phyloP scores from a whole-genome alignment of 306 rosid species.

The Acacia confusa region DNA sequence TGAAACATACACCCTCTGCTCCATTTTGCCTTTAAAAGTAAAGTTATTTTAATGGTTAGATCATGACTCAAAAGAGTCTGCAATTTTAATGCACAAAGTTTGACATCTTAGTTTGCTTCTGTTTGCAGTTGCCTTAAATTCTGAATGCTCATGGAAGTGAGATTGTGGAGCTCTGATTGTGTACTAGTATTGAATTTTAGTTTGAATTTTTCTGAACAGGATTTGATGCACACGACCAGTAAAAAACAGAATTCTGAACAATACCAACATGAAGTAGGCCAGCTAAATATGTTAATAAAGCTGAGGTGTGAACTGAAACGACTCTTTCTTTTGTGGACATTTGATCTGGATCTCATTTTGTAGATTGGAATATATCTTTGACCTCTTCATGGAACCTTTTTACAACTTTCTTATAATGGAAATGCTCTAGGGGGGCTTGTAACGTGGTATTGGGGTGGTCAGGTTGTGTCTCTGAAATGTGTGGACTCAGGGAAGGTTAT shows the following conservation, averaged over 20 bases:
- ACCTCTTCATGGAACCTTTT: conserved; percentile 7
- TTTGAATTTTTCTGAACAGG: conserved; percentile 54
- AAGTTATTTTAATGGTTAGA: neutral
- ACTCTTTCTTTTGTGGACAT: conserved; percentile 25
- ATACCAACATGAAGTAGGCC: conserved; percentile 43
- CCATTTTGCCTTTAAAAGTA: neutral
- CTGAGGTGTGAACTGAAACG: conserved; percentile 54
- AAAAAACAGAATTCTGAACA: conserved; percentile 43
- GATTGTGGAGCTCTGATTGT: conserved; percentile 23
- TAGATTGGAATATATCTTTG: conserved; percentile 11
- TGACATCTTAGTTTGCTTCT: conserved; percentile 18
- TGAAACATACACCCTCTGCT: neutral
- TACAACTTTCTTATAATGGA: conserved; percentile 12
- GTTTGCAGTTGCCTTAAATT: conserved; percentile 32
- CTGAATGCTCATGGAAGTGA: conserved; percentile 31
- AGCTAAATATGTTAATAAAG: conserved; percentile 67
- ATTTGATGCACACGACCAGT: conserved; percentile 46
- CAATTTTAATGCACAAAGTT: conserved; percentile 10
- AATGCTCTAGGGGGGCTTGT: conserved; percentile 4
- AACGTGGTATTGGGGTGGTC: neutral
- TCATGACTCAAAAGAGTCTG: neutral
- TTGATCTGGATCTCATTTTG: neutral
- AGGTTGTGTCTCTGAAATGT: neutral
- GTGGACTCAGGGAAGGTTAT: neutral
- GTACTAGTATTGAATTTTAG: conserved; percentile 26